A percentile compares a stretch with the other conserved stretches of the same genome.
Evolutionary conservation across 2,329 filamentous ascomycete species (phyloP).

Genomic region (Hymenoscyphus occultus): DNA sequence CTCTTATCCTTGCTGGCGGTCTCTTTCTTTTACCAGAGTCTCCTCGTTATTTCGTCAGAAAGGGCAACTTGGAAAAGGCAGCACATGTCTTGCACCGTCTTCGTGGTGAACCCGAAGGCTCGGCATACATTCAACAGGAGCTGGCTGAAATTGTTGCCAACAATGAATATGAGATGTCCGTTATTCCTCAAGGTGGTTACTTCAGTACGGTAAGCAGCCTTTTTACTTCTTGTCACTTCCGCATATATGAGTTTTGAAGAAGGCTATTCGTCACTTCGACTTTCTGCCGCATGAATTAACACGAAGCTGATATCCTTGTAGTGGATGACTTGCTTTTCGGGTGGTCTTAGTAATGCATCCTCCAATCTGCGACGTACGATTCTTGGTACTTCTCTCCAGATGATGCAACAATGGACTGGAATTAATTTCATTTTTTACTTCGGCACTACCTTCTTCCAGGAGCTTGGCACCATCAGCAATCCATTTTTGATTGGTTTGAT

Average conservation of each 20-base stretch:
- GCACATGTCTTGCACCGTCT: constrained; percentile 61
- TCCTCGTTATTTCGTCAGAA: constrained; percentile 81
- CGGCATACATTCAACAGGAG: constrained; percentile 73
- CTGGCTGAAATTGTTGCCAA: constrained; percentile 85
- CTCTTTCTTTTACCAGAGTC: constrained; percentile 79
- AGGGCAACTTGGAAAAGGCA: constrained; percentile 65
- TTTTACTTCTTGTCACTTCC: background rate
- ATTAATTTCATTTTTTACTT: constrained; percentile 94
- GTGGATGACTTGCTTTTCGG: constrained; percentile 68
- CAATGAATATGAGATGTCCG: constrained; percentile 75
- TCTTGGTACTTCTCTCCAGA: constrained; percentile 70
- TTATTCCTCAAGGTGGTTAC: constrained; percentile 64
- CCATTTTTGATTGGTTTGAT: constrained; percentile 80
- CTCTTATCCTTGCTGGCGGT: constrained; percentile 68
- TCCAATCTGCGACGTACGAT: constrained; percentile 70
- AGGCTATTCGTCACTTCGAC: background rate
- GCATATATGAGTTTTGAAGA: background rate
- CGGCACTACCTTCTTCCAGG: constrained; percentile 80
- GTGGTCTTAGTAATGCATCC: constrained; percentile 59
- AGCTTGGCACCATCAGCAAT: constrained; percentile 71
- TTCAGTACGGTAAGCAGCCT: constrained; percentile 35
- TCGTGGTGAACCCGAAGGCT: constrained; percentile 70
- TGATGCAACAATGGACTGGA: constrained; percentile 75
- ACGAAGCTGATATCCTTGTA: constrained; percentile 38
- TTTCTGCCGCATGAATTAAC: background rate